Base-by-base conservation (phyloP, 805 yeast species). In the Metschnikowia koreensis region DNA sequence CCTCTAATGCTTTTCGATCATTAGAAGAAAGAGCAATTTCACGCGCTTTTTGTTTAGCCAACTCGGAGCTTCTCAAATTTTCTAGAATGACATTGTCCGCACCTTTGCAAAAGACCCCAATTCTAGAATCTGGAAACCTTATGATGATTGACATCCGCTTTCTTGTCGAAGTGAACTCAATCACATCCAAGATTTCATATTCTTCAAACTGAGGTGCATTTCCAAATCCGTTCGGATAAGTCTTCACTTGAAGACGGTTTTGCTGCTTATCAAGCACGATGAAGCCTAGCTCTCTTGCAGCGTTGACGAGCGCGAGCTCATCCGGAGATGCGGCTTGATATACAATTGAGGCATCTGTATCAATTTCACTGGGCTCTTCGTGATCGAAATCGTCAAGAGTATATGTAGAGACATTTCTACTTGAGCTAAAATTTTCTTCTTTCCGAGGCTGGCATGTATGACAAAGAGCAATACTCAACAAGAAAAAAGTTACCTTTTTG, bases 281-380 rank as follows among this genome's bases (percentile, higher is more conserved):
- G 66, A 77, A 94, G 0, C 99, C 99, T 76, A 94, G 77, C 64
- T 94, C 99, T 59, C 97, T 79, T 0, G 99, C 99, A 1, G 98
- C 99, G 43, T 86, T 82, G 2, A 94, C 93, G 31, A 94, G 72
- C 0, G 99, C 99, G 46, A 92, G 70, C 66, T 94, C 99, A 69
- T 94, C 99, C 0, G 99, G 99, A 0, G 97, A 92, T 0, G 98
- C 84, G 0, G 98, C 89, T 65, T 93, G 97, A 61, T 94, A 94
- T 51, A 82, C 84, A 26, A 91, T 81, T 22, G 76, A 73, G 22
- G 76, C 83, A 41, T 73, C 80, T 26, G 50, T 60, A 1, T 56
- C 59, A n/a, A 15, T 37, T 8, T 54, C 52, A 29, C 26, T 9
- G 16, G 51, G 44, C 8, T 49, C 51, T 12, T 47, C 56, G 12